A percentile compares a stretch with the other conserved stretches of the same genome.
Evolutionary conservation across 257 asterid genomes (phyloP).

Genomic region (Solanum clarkiae): DNA sequence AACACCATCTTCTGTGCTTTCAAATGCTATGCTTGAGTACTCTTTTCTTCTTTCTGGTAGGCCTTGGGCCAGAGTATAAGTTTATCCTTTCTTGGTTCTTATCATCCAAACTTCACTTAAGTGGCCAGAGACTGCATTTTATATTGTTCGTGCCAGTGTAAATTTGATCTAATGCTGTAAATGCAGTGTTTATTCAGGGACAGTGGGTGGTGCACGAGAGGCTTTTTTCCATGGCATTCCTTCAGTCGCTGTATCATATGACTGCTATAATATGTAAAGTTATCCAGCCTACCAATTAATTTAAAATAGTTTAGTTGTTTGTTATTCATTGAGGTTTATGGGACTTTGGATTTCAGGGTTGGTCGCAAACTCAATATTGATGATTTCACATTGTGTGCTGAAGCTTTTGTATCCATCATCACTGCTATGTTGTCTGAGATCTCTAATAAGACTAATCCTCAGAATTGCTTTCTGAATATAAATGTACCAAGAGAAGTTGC

Average conservation of each 20-base stretch:
- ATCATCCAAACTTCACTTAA: not conserved
- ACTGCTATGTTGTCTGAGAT: conserved; percentile 35
- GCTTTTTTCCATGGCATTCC: conserved; percentile 71
- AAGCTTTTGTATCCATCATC: conserved; percentile 65
- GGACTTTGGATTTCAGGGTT: conserved; percentile 24
- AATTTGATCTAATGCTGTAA: not conserved
- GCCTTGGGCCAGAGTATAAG: not conserved
- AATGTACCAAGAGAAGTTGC: conserved; percentile 61
- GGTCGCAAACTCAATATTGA: conserved; percentile 23
- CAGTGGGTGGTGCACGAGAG: conserved; percentile 95
- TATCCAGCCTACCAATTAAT: not conserved
- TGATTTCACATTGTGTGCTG: conserved; percentile 40
- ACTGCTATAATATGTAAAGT: conserved; percentile 31
- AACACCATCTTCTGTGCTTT: not conserved
- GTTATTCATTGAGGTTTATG: not conserved
- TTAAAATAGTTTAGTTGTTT: not conserved
- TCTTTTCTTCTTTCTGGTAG: not conserved
- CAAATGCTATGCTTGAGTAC: not conserved
- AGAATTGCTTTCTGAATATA: conserved; percentile 53
- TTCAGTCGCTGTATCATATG: conserved; percentile 64
- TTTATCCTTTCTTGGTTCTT: not conserved
- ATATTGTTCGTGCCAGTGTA: not conserved
- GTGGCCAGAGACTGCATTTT: not conserved
- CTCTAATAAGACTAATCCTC: conserved; percentile 40
- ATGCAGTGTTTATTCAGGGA: conserved; percentile 79